Evolutionary conservation across 495 filamentous ascomycete species (phyloP), one percentile per base, ranked within the genome.

Genomic region (Penicillium cinerascens): DNA sequence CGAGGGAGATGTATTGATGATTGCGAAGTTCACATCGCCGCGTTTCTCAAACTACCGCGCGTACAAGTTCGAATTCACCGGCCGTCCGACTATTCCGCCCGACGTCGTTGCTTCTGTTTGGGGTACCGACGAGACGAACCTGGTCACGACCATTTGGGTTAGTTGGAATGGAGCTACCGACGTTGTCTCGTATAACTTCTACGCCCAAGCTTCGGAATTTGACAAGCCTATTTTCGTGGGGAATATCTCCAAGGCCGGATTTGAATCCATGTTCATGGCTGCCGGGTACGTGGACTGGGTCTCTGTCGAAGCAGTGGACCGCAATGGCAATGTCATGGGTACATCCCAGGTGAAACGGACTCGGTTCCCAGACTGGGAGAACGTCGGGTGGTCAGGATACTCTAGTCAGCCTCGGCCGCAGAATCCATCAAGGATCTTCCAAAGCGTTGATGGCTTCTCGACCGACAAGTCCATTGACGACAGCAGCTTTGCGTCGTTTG

Each of bases 151-250:
- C 0, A 48, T 75, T 39, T 65, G 70, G 52, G 68, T 73, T 39
- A 71, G 66, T 59, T 77, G 74, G 74, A 77, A 77, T 38, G 74
- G 74, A 5, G 74, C 74, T 9, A 77, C 74, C 6, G 73, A 75
- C 35, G 63, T 77, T 9, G 64, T 51, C 2, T 42, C n/a, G 17
- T 77, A 69, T 66, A 49, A 63, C 11, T 64, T 77, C 47, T 70
- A 72, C 49, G 71, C 65, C 18, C 63, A 52, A 36, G 60, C 62
- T 8, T 59, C 58, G 3, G 50, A 67, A 36, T 60, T 65, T 26
- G 55, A 63, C 36, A 27, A 26, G 21, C 55, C 63, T 2, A 57
- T 66, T 1, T 45, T 63, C 10, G 43, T 70, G n/a, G 59, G 61
- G 6, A 63, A 66, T 9, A 49, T 56, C 16, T 38, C 59, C 11